Base-by-base conservation (phyloP, 2,329 filamentous ascomycete species). In the Zopfia rhizophila region DNA sequence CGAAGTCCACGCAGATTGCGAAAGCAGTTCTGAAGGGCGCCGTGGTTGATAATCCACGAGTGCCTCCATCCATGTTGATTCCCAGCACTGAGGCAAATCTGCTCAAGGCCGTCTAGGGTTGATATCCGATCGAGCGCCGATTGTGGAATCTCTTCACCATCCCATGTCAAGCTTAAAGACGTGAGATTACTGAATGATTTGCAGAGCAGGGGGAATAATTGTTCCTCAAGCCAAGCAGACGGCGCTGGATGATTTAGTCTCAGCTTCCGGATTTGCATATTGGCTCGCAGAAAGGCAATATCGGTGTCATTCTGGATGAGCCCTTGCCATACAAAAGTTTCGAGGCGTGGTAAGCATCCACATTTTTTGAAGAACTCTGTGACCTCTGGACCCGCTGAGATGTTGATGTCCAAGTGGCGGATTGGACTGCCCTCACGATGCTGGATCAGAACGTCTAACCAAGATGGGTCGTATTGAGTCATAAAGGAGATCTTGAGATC, bases 101-200 rank as follows among this genome's bases (percentile, higher is more conserved):
- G 24, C n/a, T 27, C 24, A 8, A 27, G 24, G 24, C n/a, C n/a
- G 8, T n/a, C 8, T 8, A 27, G 24, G 8, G 24, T 27, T 8
- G 24, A 8, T 8, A 27, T 27, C 24, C n/a, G 24, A 27, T 27
- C 24, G 24, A 27, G 24, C 24, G 24, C 24, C 8, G 8, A 8
- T 8, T 27, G n/a, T n/a, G 24, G 24, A 27, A 27, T 27, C 8
- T 27, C n/a, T n/a, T 27, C 24, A 8, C n/a, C 24, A 8, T 27
- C n/a, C 24, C 24, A 27, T 27, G n/a, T 27, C 24, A 27, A 27
- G 24, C 24, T 27, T n/a, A 27, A n/a, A 27, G 24, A 27, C 24
- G 24, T 27, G 8, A 27, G n/a, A n/a, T 27, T 27, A n/a, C n/a
- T 8, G n/a, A 27, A 27, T n/a, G 24, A 27, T n/a, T 8, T 8